Evolutionary conservation across 257 asterid species (phyloP), one percentile per base, ranked within the genome.

Genomic region (Asclepias syriaca): DNA sequence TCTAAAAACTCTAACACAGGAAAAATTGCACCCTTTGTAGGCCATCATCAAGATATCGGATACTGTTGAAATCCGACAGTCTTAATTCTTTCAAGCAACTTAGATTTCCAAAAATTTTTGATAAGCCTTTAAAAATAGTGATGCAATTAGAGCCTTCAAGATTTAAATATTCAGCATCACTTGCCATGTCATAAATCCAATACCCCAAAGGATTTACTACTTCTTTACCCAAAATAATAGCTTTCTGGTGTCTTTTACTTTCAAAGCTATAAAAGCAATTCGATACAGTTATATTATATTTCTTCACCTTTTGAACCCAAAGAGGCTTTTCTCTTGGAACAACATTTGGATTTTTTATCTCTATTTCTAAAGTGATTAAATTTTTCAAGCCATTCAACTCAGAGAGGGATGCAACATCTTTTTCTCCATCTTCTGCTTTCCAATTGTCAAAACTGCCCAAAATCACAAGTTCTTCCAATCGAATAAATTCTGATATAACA

Each of bases 381-480:
- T 11, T 45, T 40, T 32, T 22, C 72, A 39, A 65, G 37, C 2
- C 18, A 61, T 61, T 21, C 37, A 61, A 61, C 34, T 73, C 72
- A 48, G 2, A 34, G 14, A 73, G 58, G 63, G 32, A 15, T 59
- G 72, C 69, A 37, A 53, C 22, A 21, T 37, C 40, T 48, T 34
- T 32, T 12, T 50, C 3, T 21, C 40, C 19, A 0, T 43, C 63
- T n/a, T 51, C 15, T 2, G 45, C 71, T 21, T 0, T 14, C 55
- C 69, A 65, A 5, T 4, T 22, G 3, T 2, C 5, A 9, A 65
- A 65, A 27, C 53, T 59, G 0, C 1, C 0, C 1, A 10, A 4
- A 29, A 77, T 21, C 34, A 37, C 37, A 15, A 77, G 24, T 61
- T 72, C 78, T 69, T 77, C 68, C 57, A 77, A 77, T 21, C 48